phyloP scores from a whole-genome alignment of 129 eudicot genomes.

The Dittrichia graveolens region DNA sequence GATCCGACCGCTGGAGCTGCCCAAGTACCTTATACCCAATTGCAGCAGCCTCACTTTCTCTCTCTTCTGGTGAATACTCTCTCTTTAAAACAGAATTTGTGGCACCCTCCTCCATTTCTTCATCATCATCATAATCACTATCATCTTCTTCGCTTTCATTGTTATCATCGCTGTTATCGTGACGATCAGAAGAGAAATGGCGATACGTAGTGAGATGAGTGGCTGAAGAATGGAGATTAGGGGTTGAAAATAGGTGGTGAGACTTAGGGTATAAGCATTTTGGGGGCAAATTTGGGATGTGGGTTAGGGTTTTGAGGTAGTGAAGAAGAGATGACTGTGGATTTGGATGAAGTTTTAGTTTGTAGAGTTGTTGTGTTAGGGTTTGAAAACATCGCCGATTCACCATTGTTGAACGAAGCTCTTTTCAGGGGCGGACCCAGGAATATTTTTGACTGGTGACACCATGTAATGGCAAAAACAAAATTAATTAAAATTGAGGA shows the following conservation, averaged over 20 bases:
- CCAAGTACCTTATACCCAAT: slow-evolving; percentile 81
- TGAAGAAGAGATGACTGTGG: slow-evolving; percentile 37
- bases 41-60: slow-evolving; percentile 58
- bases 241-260: slow-evolving; percentile 18
- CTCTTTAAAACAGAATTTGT: slow-evolving; percentile 24
- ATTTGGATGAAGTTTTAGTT: slow-evolving; percentile 34
- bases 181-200: slow-evolving; percentile 43
- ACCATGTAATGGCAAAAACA: too few species aligned
- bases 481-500: too few species aligned
- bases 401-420: slow-evolving; percentile 55
- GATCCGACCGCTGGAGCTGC: slow-evolving; percentile 59
- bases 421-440: too few species aligned
- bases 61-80: slow-evolving; percentile 58
- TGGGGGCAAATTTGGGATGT: slow-evolving; percentile 29
- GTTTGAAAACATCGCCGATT: slow-evolving; percentile 55
- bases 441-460: too few species aligned
- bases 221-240: slow-evolving; percentile 21
- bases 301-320: slow-evolving; percentile 37
- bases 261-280: slow-evolving; percentile 21
- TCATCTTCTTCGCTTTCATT: slow-evolving; percentile 40
- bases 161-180: slow-evolving; percentile 34
- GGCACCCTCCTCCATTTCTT: slow-evolving; percentile 31
- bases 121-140: slow-evolving; percentile 40
- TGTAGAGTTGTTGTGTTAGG: slow-evolving; percentile 42
- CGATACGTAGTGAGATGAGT: slow-evolving; percentile 28